Conservation (phyloP, 2,329 filamentous ascomycete genomes). For the Trichoderma brevicompactum region DNA sequence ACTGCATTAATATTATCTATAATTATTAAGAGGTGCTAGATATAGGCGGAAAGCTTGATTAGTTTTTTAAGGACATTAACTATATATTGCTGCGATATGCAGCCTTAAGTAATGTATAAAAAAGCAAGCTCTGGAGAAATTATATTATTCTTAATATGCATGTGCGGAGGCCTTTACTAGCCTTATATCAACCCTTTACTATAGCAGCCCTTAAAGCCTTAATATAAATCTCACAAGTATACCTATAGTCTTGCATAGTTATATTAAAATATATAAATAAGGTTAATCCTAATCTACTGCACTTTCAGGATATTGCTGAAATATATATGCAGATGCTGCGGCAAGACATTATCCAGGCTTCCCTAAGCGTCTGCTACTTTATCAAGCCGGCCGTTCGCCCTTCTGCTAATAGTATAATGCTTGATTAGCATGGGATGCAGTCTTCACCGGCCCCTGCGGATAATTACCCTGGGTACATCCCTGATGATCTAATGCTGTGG, state of each 20-base stretch:
- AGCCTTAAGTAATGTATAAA: conserved; percentile 48
- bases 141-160: conserved; percentile 59
- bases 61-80: conserved; percentile 59
- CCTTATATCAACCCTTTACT: conserved; percentile 60
- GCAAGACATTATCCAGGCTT: conserved; percentile 59
- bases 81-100: conserved; percentile 55
- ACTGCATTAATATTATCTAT: conserved; percentile 56
- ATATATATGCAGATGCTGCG: conserved; percentile 59
- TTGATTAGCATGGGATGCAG: conserved; percentile 40
- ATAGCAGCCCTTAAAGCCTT: conserved; percentile 56
- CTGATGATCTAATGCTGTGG: conserved; percentile 48
- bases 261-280: conserved; percentile 61
- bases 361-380: conserved; percentile 60
- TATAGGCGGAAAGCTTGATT: conserved; percentile 57
- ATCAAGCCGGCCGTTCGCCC: conserved; percentile 47
- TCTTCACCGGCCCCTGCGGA: conserved; percentile 44
- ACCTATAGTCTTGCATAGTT: conserved; percentile 59
- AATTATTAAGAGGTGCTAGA: conserved; percentile 60
- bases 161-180: conserved; percentile 55
- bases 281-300: conserved; percentile 52
- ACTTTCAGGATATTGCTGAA: conserved; percentile 54
- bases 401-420: conserved; percentile 38
- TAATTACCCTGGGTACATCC: conserved; percentile 41
- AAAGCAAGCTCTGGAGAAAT: conserved; percentile 57
- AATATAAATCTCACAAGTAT: conserved; percentile 55